A percentile compares a stretch with the other conserved stretches of the same genome.
Conservation (phyloP, 2,329 filamentous ascomycete genomes). For the Neopestalotiopsis sp. region DNA sequence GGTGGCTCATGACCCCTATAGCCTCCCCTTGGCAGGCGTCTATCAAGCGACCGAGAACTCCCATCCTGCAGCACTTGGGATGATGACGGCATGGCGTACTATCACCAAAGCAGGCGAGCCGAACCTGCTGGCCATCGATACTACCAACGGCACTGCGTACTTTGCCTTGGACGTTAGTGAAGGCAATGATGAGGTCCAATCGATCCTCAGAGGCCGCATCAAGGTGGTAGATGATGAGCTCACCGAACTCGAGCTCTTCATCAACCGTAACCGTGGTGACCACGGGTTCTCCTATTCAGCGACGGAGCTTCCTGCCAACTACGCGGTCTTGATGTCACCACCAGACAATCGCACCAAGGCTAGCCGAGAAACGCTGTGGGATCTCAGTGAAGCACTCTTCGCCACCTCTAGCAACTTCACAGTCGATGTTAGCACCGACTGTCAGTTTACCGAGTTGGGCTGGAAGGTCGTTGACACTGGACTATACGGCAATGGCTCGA, state of each 20-base stretch:
- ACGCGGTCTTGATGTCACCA: slow-evolving; percentile 8
- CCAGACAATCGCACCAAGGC: slow-evolving; percentile 14
- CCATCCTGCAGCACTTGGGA: slow-evolving; percentile 8
- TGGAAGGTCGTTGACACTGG: slow-evolving; percentile 14
- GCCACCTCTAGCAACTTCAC: slow-evolving; percentile 9
- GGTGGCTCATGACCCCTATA: slow-evolving; percentile 8
- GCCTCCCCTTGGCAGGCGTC: not conserved
- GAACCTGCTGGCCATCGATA: slow-evolving; percentile 2
- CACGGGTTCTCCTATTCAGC: slow-evolving; percentile 9
- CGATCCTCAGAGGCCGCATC: not conserved
- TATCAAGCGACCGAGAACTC: slow-evolving; percentile 12
- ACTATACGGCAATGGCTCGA: slow-evolving; percentile 9
- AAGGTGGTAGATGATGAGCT: slow-evolving; percentile 8
- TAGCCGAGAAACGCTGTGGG: slow-evolving; percentile 8
- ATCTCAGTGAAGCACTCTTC: slow-evolving; percentile 11
- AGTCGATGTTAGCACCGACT: not conserved
- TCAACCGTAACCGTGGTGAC: slow-evolving; percentile 10
- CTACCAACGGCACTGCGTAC: slow-evolving; percentile 8
- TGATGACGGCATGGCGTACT: slow-evolving; percentile 13
- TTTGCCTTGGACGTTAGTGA: slow-evolving; percentile 13
- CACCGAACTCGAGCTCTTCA: slow-evolving; percentile 13
- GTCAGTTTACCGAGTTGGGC: slow-evolving; percentile 6
- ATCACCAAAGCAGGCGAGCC: slow-evolving; percentile 11
- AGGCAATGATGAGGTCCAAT: slow-evolving; percentile 5
- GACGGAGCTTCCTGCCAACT: not conserved